These are phyloP conservation scores for Porodaedalea pini DNA, from an alignment of 1,284 basidiomycete genomes.

Conservation along the genomic window DNA sequence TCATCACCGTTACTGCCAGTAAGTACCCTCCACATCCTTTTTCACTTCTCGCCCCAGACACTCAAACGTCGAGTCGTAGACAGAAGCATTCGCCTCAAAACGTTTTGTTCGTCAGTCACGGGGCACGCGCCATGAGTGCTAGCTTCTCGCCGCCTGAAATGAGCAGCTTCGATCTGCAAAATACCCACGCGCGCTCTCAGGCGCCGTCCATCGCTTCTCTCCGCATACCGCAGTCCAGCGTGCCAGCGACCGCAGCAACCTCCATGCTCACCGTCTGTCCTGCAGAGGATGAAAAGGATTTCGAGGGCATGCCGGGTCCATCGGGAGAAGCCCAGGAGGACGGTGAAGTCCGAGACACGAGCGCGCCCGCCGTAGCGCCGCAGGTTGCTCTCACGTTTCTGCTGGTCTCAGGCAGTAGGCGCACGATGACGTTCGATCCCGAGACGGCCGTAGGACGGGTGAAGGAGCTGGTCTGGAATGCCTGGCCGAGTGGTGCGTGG, in stretches of 20 bases:
- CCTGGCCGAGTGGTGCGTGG: slow-evolving; percentile 71
- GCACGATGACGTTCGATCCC: slow-evolving; percentile 77
- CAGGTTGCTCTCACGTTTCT: slow-evolving; percentile 74
- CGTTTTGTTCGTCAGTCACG: too few species aligned
- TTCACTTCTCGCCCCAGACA: too few species aligned
- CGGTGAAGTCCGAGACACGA: not conserved
- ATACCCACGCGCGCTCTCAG: slow-evolving; percentile 2
- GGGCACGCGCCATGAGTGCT: not conserved
- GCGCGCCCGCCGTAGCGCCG: slow-evolving; percentile 34
- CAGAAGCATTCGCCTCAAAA: too few species aligned
- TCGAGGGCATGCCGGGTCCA: not conserved
- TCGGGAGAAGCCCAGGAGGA: not conserved
- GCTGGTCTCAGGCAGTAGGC: slow-evolving; percentile 67
- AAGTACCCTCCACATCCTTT: too few species aligned
- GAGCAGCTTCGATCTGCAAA: slow-evolving; percentile 5
- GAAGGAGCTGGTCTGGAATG: slow-evolving; percentile 83
- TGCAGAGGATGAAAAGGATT: slow-evolving; percentile 14
- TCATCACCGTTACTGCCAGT: too few species aligned
- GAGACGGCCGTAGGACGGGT: slow-evolving; percentile 74
- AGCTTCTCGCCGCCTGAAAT: not conserved
- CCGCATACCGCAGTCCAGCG: slow-evolving; percentile 7
- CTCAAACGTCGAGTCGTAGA: too few species aligned
- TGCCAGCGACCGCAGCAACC: slow-evolving; percentile 19
- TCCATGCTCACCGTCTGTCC: slow-evolving; percentile 21
- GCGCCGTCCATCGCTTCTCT: slow-evolving; percentile 15